Conservation (phyloP, 441 rosid species). For the Adansonia grandidieri region DNA sequence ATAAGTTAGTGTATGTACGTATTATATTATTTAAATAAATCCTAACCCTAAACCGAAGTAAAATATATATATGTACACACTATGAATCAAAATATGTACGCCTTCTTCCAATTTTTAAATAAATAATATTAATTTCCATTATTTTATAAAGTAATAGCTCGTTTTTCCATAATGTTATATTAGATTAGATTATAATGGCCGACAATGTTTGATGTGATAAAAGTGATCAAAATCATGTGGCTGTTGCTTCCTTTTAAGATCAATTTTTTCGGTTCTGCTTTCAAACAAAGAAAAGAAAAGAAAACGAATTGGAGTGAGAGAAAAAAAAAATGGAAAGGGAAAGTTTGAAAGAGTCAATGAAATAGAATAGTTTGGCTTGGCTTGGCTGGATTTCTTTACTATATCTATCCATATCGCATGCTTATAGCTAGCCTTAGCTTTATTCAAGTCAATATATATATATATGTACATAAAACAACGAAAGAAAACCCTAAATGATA, state of each 20-base stretch:
- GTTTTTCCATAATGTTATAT: too few species aligned
- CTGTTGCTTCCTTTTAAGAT: neutral
- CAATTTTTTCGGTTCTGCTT: neutral
- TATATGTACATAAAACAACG: too few species aligned
- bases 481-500: neutral
- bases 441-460: neutral
- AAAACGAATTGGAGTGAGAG: neutral
- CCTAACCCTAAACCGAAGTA: too few species aligned
- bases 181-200: neutral
- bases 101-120: neutral
- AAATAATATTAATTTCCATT: too few species aligned
- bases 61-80: too few species aligned
- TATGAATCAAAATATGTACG: neutral
- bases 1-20: neutral
- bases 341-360: constrained; percentile 7
- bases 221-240: constrained; percentile 9
- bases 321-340: neutral
- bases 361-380: neutral
- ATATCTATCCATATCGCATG: neutral
- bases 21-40: too few species aligned
- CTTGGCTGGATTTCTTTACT: neutral
- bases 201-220: neutral
- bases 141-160: neutral
- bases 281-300: neutral
- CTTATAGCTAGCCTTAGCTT: neutral